Base-by-base conservation (phyloP, 805 yeast species). In the Yarrowia sp. region DNA sequence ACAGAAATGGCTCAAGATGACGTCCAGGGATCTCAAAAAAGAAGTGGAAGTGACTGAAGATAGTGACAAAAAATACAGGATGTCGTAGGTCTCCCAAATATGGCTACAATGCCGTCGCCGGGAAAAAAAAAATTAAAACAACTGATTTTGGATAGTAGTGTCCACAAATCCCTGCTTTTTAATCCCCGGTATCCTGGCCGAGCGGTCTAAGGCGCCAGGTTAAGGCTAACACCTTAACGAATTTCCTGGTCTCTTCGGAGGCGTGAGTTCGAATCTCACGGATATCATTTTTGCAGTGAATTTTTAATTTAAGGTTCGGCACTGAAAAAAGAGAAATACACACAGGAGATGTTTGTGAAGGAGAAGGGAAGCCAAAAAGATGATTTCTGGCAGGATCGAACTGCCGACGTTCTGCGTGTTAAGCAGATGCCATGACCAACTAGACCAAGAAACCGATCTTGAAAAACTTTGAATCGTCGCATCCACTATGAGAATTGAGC, bases 391-490 rank as follows among this genome's bases (percentile, higher is more conserved):
- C 98, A 93, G 98, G 98, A 92, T 94, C 97, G 98, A 94, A 94
- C 98, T 92, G 97, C 98, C 97, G 98, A 94, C 98, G 92, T 91
- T 91, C 95, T 92, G 97, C 97, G 97, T 93, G 98, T 93, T 92
- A 93, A 91, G 97, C 97, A 92, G 95, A 91, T 90, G 97, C 97
- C 97, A 93, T 93, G 87, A 92, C 97, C 97, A 82, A 92, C 97
- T 92, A 92, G 97, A 92, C 97, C 97, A 92, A 58, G 64, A 58
- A 58, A 78, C 81, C 64, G 12, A 20, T 13, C 13, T 12, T 40
- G 44, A 40, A 40, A n/a, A n/a, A n/a, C 2, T 40, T 15, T 19
- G 15, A 40, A 40, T n/a, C 10, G 19, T 40, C 20, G 17, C 9
- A 17, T 40, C 20, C 7, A 40, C 44, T 40, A 40, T 40, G 20